Base-by-base conservation (phyloP, 2,329 filamentous ascomycete species). In the Colletotrichum siamense region DNA sequence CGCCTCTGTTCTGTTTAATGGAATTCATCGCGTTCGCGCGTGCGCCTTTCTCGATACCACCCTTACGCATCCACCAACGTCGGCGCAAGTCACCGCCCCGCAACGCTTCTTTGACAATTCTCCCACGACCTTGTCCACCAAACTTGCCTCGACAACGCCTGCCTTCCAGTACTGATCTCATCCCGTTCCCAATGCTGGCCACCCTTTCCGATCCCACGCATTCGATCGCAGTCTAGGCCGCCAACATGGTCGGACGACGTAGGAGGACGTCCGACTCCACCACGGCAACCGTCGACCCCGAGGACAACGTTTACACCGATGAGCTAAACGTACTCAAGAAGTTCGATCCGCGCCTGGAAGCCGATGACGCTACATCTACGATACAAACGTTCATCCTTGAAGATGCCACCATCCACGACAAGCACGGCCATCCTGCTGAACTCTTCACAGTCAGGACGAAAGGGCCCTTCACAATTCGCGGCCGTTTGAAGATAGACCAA, bases 381-480 rank as follows among this genome's bases (percentile, higher is more conserved):
- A 32, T 76, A 16, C 74, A 76, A 7, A 78, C 76, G 0, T 78
- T 73, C n/a, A 70, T 78, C 57, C 59, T 78, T 13, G 76, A 78
- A 67, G 73, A 94, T 80, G 93, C 90, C 49, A 87, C 90, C 22
- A 88, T 95, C n/a, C 89, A 91, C 77, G 84, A 86, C 65, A 87
- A 85, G 63, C 87, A 92, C 78, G 89, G 90, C 34, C 83, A 84
- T 32, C 82, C 91, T 5, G 90, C 89, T 32, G 94, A 91, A 80
- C 88, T 94, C 7, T 87, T 95, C 6, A 83, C 91, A 63, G 91
- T 93, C 4, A 89, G 91, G 79, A 83, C 89, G 0, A 86, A 91
- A 59, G 91, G 92, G 0, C 93, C 93, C 0, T 89, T 94, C 72
- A 88, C 89, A 8, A 86, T 95, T 15, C 89, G 89, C 16, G 94